Percentiles rank a stretch among this genome's conserved stretches.
phyloP scores from a whole-genome alignment of 495 filamentous ascomycete genomes.

The Neurospora terricola region DNA sequence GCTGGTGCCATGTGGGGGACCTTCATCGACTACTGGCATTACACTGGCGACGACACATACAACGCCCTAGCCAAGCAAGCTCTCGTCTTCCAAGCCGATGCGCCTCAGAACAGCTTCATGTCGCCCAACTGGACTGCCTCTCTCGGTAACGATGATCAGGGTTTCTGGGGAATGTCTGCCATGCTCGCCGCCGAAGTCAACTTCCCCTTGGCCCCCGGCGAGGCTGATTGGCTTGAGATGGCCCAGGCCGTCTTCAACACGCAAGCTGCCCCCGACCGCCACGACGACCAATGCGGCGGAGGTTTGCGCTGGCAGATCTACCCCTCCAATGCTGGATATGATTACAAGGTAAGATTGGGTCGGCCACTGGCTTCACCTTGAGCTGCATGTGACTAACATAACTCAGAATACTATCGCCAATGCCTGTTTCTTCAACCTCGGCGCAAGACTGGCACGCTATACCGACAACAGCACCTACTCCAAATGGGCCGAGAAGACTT shows the following conservation, averaged over 20 bases:
- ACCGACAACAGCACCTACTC: constrained; percentile 61
- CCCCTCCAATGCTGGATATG: constrained; percentile 63
- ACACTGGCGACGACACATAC: constrained; percentile 53
- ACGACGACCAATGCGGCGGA: constrained; percentile 54
- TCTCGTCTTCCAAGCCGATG: constrained; percentile 49
- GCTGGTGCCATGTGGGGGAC: constrained; percentile 61
- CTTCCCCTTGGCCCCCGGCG: constrained; percentile 47
- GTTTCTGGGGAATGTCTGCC: constrained; percentile 58
- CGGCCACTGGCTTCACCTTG: background rate
- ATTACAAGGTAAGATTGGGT: constrained; percentile 47
- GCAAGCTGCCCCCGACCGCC: constrained; percentile 53
- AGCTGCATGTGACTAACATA: background rate
- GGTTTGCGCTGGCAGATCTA: constrained; percentile 79
- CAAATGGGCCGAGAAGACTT: constrained; percentile 59
- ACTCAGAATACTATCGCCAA: constrained; percentile 54
- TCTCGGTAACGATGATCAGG: constrained; percentile 61
- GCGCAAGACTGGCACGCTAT: constrained; percentile 59
- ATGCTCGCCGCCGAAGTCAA: constrained; percentile 58
- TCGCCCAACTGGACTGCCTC: constrained; percentile 51
- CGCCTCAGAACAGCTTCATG: constrained; percentile 47
- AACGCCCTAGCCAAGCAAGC: constrained; percentile 44
- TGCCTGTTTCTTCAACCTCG: constrained; percentile 60
- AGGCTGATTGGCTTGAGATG: constrained; percentile 67
- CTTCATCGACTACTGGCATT: constrained; percentile 61
- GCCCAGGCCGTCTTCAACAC: constrained; percentile 78